These are phyloP conservation scores for Alternaria brassicicola DNA, from an alignment of 2,329 filamentous ascomycete species.

Conservation along the genomic window DNA sequence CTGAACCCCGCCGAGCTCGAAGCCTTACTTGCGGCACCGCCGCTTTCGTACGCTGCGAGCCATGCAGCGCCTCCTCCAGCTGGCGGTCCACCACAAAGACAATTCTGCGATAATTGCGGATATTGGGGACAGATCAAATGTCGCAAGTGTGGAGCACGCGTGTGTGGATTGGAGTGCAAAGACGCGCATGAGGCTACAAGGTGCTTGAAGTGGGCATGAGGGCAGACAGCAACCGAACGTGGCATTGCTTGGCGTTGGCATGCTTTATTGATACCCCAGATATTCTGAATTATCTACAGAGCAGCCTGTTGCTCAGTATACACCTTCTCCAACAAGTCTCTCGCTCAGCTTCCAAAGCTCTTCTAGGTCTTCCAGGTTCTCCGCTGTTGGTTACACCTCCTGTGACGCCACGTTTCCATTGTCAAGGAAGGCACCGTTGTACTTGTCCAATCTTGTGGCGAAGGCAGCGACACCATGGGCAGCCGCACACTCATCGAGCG, in stretches of 20 bases:
- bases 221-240: background rate
- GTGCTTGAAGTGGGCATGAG: slow-evolving; percentile 48
- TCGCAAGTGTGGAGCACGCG: slow-evolving; percentile 76
- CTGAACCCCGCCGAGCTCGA: slow-evolving; percentile 68
- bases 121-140: slow-evolving; percentile 81
- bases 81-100: slow-evolving; percentile 59
- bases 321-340: slow-evolving; percentile 35
- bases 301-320: slow-evolving; percentile 20
- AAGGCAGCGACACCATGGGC: slow-evolving; percentile 43
- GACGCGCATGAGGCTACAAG: slow-evolving; percentile 74
- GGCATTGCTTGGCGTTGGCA: background rate
- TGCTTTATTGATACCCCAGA: slow-evolving; percentile 22
- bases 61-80: slow-evolving; percentile 50
- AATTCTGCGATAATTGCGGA: slow-evolving; percentile 80
- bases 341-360: slow-evolving; percentile 44
- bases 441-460: slow-evolving; percentile 28
- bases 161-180: slow-evolving; percentile 79
- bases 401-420: slow-evolving; percentile 25
- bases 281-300: background rate
- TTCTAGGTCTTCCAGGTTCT: slow-evolving; percentile 31
- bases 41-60: slow-evolving; percentile 72
- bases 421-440: slow-evolving; percentile 39
- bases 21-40: slow-evolving; percentile 66
- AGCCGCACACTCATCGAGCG: slow-evolving; percentile 35
- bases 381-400: slow-evolving; percentile 27